A percentile compares a stretch with the other conserved stretches of the same genome.
Evolutionary conservation across 768 basidiomycete genomes (phyloP).

Genomic region (Tulasnella sp.): DNA sequence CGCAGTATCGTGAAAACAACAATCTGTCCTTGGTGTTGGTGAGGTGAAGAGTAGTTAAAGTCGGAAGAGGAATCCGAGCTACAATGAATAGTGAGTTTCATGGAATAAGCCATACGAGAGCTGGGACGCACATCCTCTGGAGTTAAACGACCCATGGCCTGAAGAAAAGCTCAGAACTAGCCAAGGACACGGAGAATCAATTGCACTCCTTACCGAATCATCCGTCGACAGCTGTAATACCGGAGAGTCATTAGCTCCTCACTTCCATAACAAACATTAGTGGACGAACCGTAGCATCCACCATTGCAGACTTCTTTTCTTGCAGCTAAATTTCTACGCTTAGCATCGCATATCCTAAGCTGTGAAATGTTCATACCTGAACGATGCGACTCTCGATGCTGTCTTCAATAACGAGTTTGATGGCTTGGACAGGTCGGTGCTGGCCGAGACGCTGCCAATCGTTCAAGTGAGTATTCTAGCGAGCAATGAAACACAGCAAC

Average conservation of each 20-base stretch:
- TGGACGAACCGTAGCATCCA: slow-evolving; percentile 56
- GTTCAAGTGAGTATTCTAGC: not conserved
- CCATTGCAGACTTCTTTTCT: slow-evolving; percentile 95
- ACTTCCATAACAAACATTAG: not conserved
- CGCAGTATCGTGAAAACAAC: no score
- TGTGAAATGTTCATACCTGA: slow-evolving; percentile 42
- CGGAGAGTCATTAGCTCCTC: slow-evolving; percentile 27
- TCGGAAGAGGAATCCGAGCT: slow-evolving; percentile 19
- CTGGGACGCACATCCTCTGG: slow-evolving; percentile 44
- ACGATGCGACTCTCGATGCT: slow-evolving; percentile 94
- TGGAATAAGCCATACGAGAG: slow-evolving; percentile 27
- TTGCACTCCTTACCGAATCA: slow-evolving; percentile 51
- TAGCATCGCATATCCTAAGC: not conserved
- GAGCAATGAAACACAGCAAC: not conserved
- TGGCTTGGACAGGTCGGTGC: slow-evolving; percentile 83
- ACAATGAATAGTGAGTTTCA: not conserved
- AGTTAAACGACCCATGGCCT: slow-evolving; percentile 89
- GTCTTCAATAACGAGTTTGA: slow-evolving; percentile 91
- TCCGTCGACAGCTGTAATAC: slow-evolving; percentile 52
- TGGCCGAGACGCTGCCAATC: slow-evolving; percentile 66
- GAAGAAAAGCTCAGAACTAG: slow-evolving; percentile 21
- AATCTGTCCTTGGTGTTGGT: not conserved
- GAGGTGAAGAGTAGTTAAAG: not conserved
- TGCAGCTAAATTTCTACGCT: slow-evolving; percentile 50
- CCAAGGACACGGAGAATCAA: not conserved